phyloP scores from a whole-genome alignment of 306 rosid species.

The Vigna unguiculata region DNA sequence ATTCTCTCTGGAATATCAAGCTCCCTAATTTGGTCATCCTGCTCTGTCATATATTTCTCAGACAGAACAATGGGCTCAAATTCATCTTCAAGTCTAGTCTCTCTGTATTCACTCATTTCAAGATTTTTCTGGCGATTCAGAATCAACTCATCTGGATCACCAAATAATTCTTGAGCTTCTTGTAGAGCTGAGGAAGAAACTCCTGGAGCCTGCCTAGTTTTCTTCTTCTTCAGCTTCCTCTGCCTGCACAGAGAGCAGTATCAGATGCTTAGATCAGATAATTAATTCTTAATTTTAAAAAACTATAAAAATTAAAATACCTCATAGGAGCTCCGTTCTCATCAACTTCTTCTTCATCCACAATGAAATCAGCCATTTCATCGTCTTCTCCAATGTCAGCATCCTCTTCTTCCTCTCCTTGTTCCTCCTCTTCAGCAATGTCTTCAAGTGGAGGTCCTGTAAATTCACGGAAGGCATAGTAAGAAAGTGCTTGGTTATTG shows the following conservation, averaged over 20 bases:
- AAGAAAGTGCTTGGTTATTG: not conserved
- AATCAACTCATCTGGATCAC: slow-evolving; percentile 85
- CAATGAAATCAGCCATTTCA: slow-evolving; percentile 98
- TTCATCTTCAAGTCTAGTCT: slow-evolving; percentile 88
- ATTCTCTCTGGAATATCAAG: slow-evolving; percentile 91
- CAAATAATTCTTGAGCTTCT: slow-evolving; percentile 97
- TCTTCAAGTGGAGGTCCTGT: slow-evolving; percentile 87
- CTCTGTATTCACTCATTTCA: slow-evolving; percentile 66
- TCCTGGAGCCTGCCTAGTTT: slow-evolving; percentile 77
- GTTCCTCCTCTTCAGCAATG: slow-evolving; percentile 94
- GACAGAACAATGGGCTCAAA: slow-evolving; percentile 89
- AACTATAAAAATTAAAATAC: slow-evolving; percentile 47
- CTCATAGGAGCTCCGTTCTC: slow-evolving; percentile 82
- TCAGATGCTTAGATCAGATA: slow-evolving; percentile 40
- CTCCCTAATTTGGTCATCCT: slow-evolving; percentile 84
- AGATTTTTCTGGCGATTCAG: slow-evolving; percentile 65
- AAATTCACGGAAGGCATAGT: slow-evolving; percentile 25
- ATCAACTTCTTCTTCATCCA: slow-evolving; percentile 85
- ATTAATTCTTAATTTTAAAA: not conserved
- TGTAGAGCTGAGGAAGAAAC: slow-evolving; percentile 87
- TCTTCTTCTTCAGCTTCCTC: slow-evolving; percentile 67
- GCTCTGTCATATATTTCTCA: slow-evolving; percentile 92
- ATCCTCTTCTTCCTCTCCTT: slow-evolving; percentile 88
- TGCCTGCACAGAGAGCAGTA: slow-evolving; percentile 51
- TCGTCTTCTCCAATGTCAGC: slow-evolving; percentile 95